A percentile compares a stretch with the other conserved stretches of the same genome.
These are phyloP conservation scores for Gracilaria vermiculophylla DNA, from an alignment of 23 red algal species.

Conservation along the genomic window DNA sequence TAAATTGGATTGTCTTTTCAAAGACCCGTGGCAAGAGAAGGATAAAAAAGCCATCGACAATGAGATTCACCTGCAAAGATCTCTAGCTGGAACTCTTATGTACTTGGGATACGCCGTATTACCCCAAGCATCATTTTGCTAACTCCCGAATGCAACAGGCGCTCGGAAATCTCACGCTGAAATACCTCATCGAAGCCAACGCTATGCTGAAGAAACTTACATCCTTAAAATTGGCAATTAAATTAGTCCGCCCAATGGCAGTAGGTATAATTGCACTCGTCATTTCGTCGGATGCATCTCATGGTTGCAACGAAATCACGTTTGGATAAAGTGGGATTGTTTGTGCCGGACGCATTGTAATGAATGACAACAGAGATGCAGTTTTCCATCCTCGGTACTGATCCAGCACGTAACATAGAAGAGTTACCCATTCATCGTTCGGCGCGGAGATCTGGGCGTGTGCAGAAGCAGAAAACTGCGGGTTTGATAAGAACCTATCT, in stretches of 20 bases:
- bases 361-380: background rate
- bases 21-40: background rate
- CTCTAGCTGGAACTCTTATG: slow-evolving; percentile 19
- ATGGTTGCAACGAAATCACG: background rate
- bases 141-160: background rate
- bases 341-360: background rate
- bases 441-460: background rate
- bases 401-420: background rate
- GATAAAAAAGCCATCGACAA: background rate
- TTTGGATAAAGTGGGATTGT: slow-evolving; percentile 11
- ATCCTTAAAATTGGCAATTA: background rate
- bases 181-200: slow-evolving; percentile 18
- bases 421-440: background rate
- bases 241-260: background rate
- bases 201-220: background rate
- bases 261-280: background rate
- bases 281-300: slow-evolving; percentile 13
- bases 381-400: background rate
- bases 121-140: background rate
- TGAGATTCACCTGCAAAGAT: background rate
- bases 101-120: background rate
- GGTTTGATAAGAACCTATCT: background rate
- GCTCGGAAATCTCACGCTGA: background rate
- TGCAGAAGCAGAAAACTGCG: background rate
- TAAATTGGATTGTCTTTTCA: background rate